Evolutionary conservation across 2,329 filamentous ascomycete genomes (phyloP).

Genomic region (Hypoxylon rubiginosum): DNA sequence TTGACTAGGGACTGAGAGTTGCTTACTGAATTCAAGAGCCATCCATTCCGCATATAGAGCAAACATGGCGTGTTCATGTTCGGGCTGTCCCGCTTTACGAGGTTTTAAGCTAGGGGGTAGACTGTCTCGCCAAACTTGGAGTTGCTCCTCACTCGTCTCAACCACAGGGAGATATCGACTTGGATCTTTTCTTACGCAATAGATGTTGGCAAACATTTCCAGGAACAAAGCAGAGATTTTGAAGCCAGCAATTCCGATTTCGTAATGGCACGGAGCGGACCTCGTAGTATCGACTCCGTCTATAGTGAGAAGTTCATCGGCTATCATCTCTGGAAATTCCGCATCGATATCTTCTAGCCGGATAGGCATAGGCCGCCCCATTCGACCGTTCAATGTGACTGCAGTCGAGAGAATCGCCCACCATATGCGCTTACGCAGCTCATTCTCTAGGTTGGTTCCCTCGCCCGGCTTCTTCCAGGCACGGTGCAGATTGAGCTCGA

Average conservation of each 20-base stretch:
- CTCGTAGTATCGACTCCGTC: slow-evolving; percentile 70
- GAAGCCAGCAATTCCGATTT: slow-evolving; percentile 74
- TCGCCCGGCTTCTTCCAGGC: slow-evolving; percentile 67
- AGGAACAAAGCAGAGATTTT: slow-evolving; percentile 76
- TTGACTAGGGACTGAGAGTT: neutral
- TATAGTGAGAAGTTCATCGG: slow-evolving; percentile 78
- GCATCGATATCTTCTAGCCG: slow-evolving; percentile 82
- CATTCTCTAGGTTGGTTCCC: slow-evolving; percentile 72
- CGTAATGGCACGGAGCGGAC: slow-evolving; percentile 73
- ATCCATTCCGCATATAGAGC: slow-evolving; percentile 68
- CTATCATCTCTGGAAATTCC: slow-evolving; percentile 78
- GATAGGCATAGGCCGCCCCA: slow-evolving; percentile 83
- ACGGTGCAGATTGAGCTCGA: slow-evolving; percentile 82
- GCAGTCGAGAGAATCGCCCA: slow-evolving; percentile 78
- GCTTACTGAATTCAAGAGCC: slow-evolving; percentile 66
- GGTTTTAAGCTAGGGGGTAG: slow-evolving; percentile 72
- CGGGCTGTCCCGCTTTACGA: slow-evolving; percentile 57
- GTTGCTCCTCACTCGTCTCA: slow-evolving; percentile 73
- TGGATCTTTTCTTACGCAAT: slow-evolving; percentile 74
- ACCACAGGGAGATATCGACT: slow-evolving; percentile 75
- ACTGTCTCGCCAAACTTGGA: slow-evolving; percentile 72
- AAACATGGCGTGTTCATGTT: slow-evolving; percentile 61
- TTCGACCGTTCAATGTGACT: slow-evolving; percentile 78
- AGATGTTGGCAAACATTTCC: slow-evolving; percentile 82
- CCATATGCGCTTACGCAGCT: slow-evolving; percentile 83